Conservation (phyloP, 129 eudicot species). For the Helichrysum umbraculigerum region DNA sequence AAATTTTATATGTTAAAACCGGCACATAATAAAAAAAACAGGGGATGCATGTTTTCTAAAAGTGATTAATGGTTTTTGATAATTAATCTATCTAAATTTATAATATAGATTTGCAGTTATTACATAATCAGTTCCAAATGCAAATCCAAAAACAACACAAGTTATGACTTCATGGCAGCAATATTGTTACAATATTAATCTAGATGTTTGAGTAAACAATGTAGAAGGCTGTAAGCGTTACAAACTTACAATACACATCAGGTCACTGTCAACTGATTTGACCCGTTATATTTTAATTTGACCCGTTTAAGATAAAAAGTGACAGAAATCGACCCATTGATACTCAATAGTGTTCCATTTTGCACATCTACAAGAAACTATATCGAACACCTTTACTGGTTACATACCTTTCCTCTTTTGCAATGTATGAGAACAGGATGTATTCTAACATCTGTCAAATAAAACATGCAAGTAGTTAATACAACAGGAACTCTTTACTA, state of each 20-base stretch:
- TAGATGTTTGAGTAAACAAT: background rate
- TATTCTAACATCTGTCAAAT: conserved; percentile 50
- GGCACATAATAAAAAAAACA: background rate
- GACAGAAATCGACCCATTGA: background rate
- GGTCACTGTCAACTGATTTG: background rate
- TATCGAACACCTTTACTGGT: background rate
- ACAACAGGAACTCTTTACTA: too few relatives aligned
- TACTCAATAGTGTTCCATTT: background rate
- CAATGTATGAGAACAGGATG: conserved; percentile 72
- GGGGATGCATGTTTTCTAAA: background rate
- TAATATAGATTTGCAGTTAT: background rate
- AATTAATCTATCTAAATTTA: background rate
- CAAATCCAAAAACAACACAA: background rate
- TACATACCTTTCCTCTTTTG: conserved; percentile 65
- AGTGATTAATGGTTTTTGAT: background rate
- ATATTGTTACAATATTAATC: background rate
- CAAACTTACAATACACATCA: background rate
- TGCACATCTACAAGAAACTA: background rate
- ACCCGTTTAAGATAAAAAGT: background rate
- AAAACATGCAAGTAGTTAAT: conserved; percentile 6
- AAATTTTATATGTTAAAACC: background rate
- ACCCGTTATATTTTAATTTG: background rate
- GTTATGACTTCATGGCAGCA: background rate
- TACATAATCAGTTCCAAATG: background rate
- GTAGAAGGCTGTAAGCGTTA: background rate